Base-by-base conservation (phyloP, 371 early-diverging fungal genomes). In the Parasitella parasitica region DNA sequence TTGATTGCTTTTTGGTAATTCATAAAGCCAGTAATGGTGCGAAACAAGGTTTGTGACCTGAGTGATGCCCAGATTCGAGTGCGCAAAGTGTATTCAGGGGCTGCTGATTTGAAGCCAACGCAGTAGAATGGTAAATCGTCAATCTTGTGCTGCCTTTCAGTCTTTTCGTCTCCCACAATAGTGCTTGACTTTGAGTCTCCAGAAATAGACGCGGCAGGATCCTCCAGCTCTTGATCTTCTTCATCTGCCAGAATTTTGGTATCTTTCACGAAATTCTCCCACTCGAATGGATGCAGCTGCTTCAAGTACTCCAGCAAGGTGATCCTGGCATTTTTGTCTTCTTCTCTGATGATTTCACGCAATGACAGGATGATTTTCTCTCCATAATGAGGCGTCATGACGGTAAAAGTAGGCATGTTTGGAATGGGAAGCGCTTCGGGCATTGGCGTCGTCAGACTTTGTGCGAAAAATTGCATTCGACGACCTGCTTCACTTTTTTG, bases 21-120 rank as follows among this genome's bases (percentile, higher is more conserved):
- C 94, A 93, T 93, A 55, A 94, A 92, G 0, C 95, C 94, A 18
- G 89, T 88, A 26, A 94, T 88, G 6, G 94, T 94, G 35, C 95
- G 89, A 63, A 89, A 94, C 57, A 95, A 73, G 0, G 95, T 95
- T 73, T 94, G 94, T 15, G 93, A 86, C 9, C 94, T 87, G 24
- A 93, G 76, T 1, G 94, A 93, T 9, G 94, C 94, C 94, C 94
- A 95, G 37, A 94, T 92, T 22, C 95, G 88, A 5, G 93, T 94
- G 22, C 94, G 85, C 26, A 93, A 81, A 0, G 92, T 91, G 62
- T 87, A 91, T 72, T 93, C 91, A 5, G 93, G 90, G 1, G 91
- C 83, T 6, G 91, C 87, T 5, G 91, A 89, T 69, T 91, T 92
- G 76, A 91, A 92, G 1, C 93, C 92, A 46, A 94, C 81, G 57